Evolutionary conservation across 805 yeast species (phyloP).

Genomic region (Candida tallmaniae): DNA sequence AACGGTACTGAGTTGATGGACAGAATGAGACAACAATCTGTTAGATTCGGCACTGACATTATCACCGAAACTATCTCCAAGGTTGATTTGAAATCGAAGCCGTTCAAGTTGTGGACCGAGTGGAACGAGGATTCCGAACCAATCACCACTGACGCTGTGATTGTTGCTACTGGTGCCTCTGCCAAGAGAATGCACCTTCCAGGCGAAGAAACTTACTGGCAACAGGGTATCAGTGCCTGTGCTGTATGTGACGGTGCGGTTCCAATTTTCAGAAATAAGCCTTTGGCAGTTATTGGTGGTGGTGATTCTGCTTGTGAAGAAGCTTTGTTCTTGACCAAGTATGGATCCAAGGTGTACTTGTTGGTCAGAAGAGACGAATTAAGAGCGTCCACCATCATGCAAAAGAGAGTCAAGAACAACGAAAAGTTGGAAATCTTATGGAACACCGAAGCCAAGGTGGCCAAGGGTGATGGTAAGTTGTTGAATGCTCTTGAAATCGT

Average conservation of each 20-base stretch:
- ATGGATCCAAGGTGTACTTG: conserved; percentile 92
- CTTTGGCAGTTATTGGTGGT: conserved; percentile 97
- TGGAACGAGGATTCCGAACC: conserved; percentile 91
- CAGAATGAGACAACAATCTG: conserved; percentile 84
- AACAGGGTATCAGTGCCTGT: conserved; percentile 98
- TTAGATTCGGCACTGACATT: conserved; percentile 85
- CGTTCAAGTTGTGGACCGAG: conserved; percentile 97
- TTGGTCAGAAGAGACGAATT: conserved; percentile 91
- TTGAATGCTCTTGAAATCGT: conserved; percentile 60
- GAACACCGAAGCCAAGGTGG: conserved; percentile 81
- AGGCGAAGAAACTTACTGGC: conserved; percentile 99
- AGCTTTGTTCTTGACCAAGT: conserved; percentile 93
- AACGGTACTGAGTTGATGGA: conserved; percentile 89
- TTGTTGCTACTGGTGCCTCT: conserved; percentile 96
- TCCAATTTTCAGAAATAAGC: conserved; percentile 96
- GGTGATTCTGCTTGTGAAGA: conserved; percentile 99
- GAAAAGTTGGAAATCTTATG: conserved; percentile 88
- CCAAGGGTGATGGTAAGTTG: conserved; percentile 90
- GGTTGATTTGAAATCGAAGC: conserved; percentile 81
- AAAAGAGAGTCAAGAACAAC: conserved; percentile 78
- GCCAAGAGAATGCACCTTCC: conserved; percentile 92
- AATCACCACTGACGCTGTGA: conserved; percentile 85
- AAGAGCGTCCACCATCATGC: conserved; percentile 97
- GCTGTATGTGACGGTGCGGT: conserved; percentile 99
- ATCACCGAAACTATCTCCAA: conserved; percentile 94